These are phyloP conservation scores for Pleurozium schreberi DNA, from an alignment of 225 moss, liverwort and hornwort genomes.

Conservation along the genomic window DNA sequence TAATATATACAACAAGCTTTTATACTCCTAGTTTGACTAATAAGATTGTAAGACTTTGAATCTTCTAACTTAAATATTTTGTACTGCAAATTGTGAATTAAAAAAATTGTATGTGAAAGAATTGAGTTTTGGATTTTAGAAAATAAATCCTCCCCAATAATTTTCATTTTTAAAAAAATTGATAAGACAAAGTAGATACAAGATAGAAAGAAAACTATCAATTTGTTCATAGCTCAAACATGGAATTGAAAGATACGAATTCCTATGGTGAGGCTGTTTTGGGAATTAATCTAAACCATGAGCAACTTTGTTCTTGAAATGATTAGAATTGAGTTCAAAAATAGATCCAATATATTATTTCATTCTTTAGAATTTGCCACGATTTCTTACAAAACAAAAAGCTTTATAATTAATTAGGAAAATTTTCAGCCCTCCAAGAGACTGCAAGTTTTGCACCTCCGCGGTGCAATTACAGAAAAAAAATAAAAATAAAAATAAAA, in stretches of 20 bases:
- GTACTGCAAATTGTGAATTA: not conserved
- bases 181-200: not conserved
- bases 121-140: not conserved
- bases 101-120: not conserved
- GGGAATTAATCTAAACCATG: accelerated
- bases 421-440: too few relatives aligned
- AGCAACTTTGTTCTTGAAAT: not conserved
- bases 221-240: not conserved
- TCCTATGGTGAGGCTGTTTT: accelerated
- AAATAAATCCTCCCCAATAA: not conserved
- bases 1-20: not conserved
- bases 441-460: too few relatives aligned
- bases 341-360: accelerated
- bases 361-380: not conserved
- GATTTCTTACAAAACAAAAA: not conserved
- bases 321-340: not conserved
- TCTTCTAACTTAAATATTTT: not conserved
- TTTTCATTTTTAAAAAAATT: not conserved
- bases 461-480: too few relatives aligned
- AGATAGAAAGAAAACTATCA: not conserved
- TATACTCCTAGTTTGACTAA: not conserved
- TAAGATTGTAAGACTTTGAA: not conserved
- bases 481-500: too few relatives aligned
- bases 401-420: not conserved
- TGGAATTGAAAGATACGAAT: not conserved